phyloP scores from a whole-genome alignment of 1,139 yeast genomes.

The Suhomyces coccinellae region DNA sequence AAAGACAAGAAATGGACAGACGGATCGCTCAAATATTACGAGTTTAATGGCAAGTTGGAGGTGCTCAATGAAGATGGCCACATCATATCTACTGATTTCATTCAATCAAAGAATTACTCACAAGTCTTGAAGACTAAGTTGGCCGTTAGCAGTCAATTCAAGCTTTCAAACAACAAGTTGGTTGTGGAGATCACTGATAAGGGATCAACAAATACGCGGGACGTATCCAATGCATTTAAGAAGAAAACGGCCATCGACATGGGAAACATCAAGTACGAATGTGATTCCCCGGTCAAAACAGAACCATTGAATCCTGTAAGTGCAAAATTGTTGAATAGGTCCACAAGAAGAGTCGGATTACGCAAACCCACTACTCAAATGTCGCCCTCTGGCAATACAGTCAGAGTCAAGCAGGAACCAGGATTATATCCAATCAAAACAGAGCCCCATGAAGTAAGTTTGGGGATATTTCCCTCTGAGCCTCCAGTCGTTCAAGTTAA shows the following conservation, averaged over 20 bases:
- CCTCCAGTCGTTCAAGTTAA: neutral
- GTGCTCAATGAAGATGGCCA: conserved; percentile 38
- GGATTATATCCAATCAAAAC: neutral
- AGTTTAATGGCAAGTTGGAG: conserved; percentile 49
- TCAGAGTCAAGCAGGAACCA: neutral
- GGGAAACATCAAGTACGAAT: conserved; percentile 10
- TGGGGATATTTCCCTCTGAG: neutral
- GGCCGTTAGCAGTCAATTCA: conserved; percentile 16
- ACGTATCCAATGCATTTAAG: conserved; percentile 7
- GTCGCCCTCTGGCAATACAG: neutral
- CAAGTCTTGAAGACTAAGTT: conserved; percentile 16
- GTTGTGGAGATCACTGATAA: conserved; percentile 21
- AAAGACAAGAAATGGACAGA: conserved; percentile 57
- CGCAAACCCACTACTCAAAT: conserved; percentile 1
- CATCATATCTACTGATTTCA: conserved; percentile 35
- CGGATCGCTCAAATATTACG: conserved; percentile 49
- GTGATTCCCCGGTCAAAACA: neutral
- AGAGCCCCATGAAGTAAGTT: neutral
- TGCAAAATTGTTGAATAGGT: conserved; percentile 1
- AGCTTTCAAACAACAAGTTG: conserved; percentile 19
- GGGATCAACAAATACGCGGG: conserved; percentile 10
- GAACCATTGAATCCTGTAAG: conserved; percentile 5
- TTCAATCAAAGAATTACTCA: conserved; percentile 15
- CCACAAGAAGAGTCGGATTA: conserved; percentile 12
- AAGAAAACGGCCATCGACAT: conserved; percentile 6